phyloP scores from a whole-genome alignment of 2,329 filamentous ascomycete genomes.

The Xylaria sp. region DNA sequence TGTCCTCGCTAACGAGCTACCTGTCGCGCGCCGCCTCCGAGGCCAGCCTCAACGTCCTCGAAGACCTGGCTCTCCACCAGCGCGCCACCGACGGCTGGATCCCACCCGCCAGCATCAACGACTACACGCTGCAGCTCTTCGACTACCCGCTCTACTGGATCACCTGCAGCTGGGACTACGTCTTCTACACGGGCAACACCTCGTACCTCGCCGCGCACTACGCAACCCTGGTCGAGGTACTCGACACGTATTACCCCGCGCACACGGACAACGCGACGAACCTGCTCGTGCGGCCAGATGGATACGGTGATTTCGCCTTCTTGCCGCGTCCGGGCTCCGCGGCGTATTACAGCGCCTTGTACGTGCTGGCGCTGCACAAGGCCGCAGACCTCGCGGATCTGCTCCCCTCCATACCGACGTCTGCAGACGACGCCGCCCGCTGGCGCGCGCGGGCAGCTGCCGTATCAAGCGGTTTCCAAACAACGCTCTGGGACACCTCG shows the following conservation, averaged over 20 bases:
- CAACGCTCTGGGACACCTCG: slow-evolving; percentile 55
- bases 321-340: slow-evolving; percentile 59
- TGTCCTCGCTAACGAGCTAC: slow-evolving; percentile 60
- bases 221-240: slow-evolving; percentile 52
- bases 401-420: slow-evolving; percentile 19
- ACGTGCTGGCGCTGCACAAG: slow-evolving; percentile 58
- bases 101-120: slow-evolving; percentile 62
- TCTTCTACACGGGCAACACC: slow-evolving; percentile 61
- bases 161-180: slow-evolving; percentile 58
- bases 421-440: slow-evolving; percentile 49
- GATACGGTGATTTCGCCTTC: slow-evolving; percentile 65
- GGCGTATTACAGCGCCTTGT: slow-evolving; percentile 65
- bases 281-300: slow-evolving; percentile 56
- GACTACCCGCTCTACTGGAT: slow-evolving; percentile 67
- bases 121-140: slow-evolving; percentile 60
- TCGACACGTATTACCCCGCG: slow-evolving; percentile 60
- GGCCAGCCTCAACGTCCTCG: slow-evolving; percentile 59
- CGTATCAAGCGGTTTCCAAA: slow-evolving; percentile 52
- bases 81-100: slow-evolving; percentile 62
- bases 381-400: slow-evolving; percentile 56
- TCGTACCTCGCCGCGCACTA: slow-evolving; percentile 57
- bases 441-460: slow-evolving; percentile 54
- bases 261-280: slow-evolving; percentile 54
- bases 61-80: slow-evolving; percentile 62
- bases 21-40: slow-evolving; percentile 57